Evolutionary conservation across 148 eudicot genomes (phyloP), one percentile per base, ranked within the genome.

Genomic region (Pharnaceum exiguum): DNA sequence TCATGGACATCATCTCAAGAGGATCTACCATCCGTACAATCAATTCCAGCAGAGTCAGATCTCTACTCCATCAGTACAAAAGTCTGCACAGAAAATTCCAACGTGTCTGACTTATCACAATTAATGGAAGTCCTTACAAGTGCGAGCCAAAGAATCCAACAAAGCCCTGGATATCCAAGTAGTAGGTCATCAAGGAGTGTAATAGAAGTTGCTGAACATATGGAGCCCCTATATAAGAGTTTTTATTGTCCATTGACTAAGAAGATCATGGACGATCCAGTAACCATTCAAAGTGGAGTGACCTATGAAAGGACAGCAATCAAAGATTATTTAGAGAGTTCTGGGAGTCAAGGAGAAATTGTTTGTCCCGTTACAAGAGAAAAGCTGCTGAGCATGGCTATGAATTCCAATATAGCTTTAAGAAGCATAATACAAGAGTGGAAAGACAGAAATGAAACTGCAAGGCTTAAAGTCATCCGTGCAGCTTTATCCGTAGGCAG

Each of bases 251-350:
- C 90, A 7, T 62, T 89, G 59, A 89, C 90, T 11, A 73, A 79
- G 37, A 68, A 49, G 67, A 74, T 89, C 38, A 89, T 83, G 96
- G 80, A 81, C 31, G 96, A 89, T 31, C 87, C 96, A 10, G 87
- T 86, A 29, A 86, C 96, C 30, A 63, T 81, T 66, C 85, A 74
- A 65, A 85, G 77, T 51, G 96, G 96, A 49, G 75, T 77, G 46
- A 83, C 94, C 13, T 89, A 65, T 44, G 94, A 89, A 68, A 79
- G 80, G 52, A 63, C 51, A 17, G 85, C 82, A 16, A 86, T 89
- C 31, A 59, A 48, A 6, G 83, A 77, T 24, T 86, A 77, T 78
- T 77, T 75, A 36, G 68, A 66, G 15, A 74, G 62, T 45, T 60
- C 71, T 46, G 56, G 69, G 39, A 67, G 69, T 38, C 42, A 70